Conservation (phyloP, 768 basidiomycete genomes). For the Clitopilus hobsonii region DNA sequence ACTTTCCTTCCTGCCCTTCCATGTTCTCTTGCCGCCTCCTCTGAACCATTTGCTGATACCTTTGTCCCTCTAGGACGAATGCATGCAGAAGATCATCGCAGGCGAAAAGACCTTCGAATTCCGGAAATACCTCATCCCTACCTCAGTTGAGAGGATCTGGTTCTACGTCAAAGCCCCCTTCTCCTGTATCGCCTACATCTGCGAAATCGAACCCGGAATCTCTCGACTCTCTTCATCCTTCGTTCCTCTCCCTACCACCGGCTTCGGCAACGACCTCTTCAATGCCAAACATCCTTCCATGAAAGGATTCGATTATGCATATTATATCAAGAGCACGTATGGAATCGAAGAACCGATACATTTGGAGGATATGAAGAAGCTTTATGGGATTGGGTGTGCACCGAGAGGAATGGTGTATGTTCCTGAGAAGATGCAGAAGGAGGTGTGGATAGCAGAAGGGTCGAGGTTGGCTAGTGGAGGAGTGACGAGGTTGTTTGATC, state of each 20-base stretch:
- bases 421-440: background rate
- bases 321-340: conserved; percentile 16
- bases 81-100: conserved; percentile 18
- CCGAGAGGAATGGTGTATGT: conserved; percentile 11
- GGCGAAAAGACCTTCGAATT: conserved; percentile 22
- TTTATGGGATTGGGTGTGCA: conserved; percentile 14
- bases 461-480: background rate
- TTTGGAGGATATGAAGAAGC: conserved; percentile 13
- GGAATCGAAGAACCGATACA: conserved; percentile 11
- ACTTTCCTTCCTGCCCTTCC: background rate
- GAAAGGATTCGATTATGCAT: conserved; percentile 21
- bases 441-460: background rate
- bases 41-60: background rate
- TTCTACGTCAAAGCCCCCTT: conserved; percentile 22
- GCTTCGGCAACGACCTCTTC: conserved; percentile 20
- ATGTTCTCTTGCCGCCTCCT: background rate
- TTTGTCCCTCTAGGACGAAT: conserved; percentile 7
- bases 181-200: conserved; percentile 19
- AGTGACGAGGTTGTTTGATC: background rate
- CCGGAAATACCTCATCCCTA: conserved; percentile 22
- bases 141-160: conserved; percentile 20
- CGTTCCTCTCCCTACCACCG: conserved; percentile 15
- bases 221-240: conserved; percentile 12
- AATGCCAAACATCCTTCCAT: conserved; percentile 16
- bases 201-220: conserved; percentile 21